phyloP scores from a whole-genome alignment of 139 green algal genomes.

The Choricystis sp. region DNA sequence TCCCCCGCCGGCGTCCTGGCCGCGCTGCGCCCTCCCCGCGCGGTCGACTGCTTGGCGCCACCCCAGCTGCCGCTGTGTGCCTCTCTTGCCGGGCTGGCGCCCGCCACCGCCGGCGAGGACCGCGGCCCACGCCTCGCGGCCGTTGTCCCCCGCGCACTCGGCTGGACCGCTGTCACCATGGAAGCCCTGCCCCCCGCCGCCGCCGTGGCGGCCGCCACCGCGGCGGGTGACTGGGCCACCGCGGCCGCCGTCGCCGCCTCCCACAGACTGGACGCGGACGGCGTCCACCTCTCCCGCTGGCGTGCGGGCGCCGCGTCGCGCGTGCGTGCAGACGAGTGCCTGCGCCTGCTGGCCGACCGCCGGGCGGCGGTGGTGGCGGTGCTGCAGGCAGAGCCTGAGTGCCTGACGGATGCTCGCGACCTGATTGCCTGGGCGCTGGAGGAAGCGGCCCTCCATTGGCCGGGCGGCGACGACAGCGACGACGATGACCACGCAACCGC shows the following conservation, averaged over 20 bases:
- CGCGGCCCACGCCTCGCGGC: no score
- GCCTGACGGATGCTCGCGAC: not conserved
- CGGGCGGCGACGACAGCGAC: no score
- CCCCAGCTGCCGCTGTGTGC: no score
- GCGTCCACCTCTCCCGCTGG: not conserved
- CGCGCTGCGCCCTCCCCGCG: not conserved
- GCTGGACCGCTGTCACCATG: no score
- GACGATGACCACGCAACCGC: no score
- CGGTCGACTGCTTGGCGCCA: no score
- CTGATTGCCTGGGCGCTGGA: not conserved
- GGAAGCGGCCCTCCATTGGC: no score
- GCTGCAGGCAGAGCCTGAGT: not conserved
- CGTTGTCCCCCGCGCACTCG: no score
- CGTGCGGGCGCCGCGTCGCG: no score
- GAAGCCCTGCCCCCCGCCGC: not conserved
- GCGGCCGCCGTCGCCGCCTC: not conserved
- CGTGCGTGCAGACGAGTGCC: not conserved
- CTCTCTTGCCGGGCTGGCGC: no score
- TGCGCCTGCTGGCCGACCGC: not conserved
- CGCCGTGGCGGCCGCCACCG: not conserved
- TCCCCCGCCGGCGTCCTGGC: not conserved
- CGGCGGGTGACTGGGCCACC: not conserved
- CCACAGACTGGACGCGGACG: not conserved
- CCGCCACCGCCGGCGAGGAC: no score
- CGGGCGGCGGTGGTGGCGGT: not conserved